These are phyloP conservation scores for Penicillium samsonianum DNA, from an alignment of 495 filamentous ascomycete genomes.

Conservation along the genomic window DNA sequence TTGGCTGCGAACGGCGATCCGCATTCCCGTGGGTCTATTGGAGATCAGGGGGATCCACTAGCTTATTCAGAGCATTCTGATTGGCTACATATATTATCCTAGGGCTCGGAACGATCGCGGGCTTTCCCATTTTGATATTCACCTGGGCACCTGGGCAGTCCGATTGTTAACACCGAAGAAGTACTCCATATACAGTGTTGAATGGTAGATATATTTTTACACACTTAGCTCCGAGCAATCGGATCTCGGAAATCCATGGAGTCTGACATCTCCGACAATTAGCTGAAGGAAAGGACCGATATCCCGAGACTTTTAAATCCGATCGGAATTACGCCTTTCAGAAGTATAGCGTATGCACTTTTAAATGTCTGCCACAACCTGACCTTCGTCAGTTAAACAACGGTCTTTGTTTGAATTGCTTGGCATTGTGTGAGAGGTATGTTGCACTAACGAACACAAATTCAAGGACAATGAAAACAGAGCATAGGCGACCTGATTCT, in stretches of 20 bases:
- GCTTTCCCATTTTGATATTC: not conserved
- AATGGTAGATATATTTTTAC: not conserved
- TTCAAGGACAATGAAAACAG: not conserved
- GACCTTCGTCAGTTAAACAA: not conserved
- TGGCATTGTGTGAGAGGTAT: not conserved
- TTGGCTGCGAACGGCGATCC: constrained; percentile 12
- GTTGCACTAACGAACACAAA: not conserved
- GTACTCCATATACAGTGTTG: not conserved
- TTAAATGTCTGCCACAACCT: not conserved
- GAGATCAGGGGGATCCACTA: not conserved
- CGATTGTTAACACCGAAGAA: not conserved
- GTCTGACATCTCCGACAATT: not conserved
- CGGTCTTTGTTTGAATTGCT: not conserved
- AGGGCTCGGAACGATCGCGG: not conserved
- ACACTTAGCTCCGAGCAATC: not conserved
- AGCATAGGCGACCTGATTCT: not conserved
- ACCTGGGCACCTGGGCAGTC: not conserved
- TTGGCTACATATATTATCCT: not conserved
- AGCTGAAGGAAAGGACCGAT: not conserved
- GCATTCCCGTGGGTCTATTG: not conserved
- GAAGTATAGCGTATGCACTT: not conserved
- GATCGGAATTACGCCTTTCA: not conserved
- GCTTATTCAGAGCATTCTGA: not conserved
- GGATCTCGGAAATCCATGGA: not conserved
- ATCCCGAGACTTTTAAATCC: not conserved